A percentile compares a stretch with the other conserved stretches of the same genome.
Conservation (phyloP, 345 rosid species). For the Nephelium lappaceum region DNA sequence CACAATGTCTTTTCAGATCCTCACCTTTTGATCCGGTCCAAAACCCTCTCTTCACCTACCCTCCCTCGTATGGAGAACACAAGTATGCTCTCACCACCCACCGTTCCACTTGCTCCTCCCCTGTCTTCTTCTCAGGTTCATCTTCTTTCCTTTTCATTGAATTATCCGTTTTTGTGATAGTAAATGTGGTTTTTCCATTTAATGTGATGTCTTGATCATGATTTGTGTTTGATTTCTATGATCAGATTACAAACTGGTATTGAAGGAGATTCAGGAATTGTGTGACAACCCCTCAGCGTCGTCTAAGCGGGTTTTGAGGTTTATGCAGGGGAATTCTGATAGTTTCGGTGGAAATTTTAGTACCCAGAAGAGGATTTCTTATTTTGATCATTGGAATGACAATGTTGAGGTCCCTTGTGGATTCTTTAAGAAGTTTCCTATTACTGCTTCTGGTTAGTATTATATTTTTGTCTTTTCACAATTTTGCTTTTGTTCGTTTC, state of each 20-base stretch:
- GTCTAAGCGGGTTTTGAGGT: constrained; percentile 43
- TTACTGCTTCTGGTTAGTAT: constrained; percentile 61
- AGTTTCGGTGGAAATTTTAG: constrained; percentile 74
- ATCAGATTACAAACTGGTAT: constrained; percentile 64
- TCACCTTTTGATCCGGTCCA: constrained; percentile 79
- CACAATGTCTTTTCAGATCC: constrained; percentile 66
- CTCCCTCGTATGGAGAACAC: constrained; percentile 79
- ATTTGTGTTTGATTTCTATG: neutral
- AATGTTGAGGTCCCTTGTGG: constrained; percentile 73
- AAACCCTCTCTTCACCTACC: constrained; percentile 69
- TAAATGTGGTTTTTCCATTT: neutral
- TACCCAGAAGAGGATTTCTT: constrained; percentile 59
- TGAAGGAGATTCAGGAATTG: constrained; percentile 53
- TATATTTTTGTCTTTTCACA: neutral
- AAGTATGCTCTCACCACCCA: constrained; percentile 78
- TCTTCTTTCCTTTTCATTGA: neutral
- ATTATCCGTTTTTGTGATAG: neutral
- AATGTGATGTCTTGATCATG: neutral
- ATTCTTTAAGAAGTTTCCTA: constrained; percentile 63
- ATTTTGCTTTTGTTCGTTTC: neutral
- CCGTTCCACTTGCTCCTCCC: constrained; percentile 68
- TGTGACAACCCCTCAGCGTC: constrained; percentile 32
- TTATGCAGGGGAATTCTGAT: constrained; percentile 48
- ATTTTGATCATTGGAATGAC: constrained; percentile 41
- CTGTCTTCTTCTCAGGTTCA: constrained; percentile 69